A percentile compares a stretch with the other conserved stretches of the same genome.
Conservation (phyloP, 768 basidiomycete genomes). For the Collybia sp. region DNA sequence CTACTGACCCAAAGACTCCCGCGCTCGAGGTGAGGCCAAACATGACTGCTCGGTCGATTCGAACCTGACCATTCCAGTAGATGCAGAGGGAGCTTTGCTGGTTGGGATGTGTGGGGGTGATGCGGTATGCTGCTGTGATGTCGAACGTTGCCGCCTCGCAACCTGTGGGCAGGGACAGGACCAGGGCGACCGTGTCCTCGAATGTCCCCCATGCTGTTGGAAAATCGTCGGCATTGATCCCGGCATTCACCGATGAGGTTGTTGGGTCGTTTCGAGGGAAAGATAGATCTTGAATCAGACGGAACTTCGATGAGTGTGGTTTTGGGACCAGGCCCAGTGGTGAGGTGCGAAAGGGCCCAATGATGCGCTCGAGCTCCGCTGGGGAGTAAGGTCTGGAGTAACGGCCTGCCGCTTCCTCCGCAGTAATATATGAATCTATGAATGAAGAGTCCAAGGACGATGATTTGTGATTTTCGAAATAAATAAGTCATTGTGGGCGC, state of each 20-base stretch:
- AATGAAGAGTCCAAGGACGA: constrained; percentile 18
- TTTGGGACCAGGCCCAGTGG: constrained; percentile 37
- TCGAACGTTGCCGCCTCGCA: constrained; percentile 32
- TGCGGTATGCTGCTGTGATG: constrained; percentile 32
- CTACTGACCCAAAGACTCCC: constrained; percentile 28
- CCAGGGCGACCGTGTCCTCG: constrained; percentile 11
- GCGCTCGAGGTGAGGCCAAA: constrained; percentile 28
- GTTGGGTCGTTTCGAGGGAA: constrained; percentile 18
- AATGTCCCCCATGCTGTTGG: constrained; percentile 35
- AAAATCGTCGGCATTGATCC: constrained; percentile 21
- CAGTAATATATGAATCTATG: constrained; percentile 25
- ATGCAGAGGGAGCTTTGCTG: constrained; percentile 27
- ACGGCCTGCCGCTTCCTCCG: constrained; percentile 21
- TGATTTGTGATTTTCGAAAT: constrained; percentile 30
- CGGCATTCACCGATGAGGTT: constrained; percentile 18
- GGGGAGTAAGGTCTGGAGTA: constrained; percentile 25
- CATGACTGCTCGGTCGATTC: constrained; percentile 25
- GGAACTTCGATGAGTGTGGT: constrained; percentile 12
- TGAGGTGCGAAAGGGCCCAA: constrained; percentile 35
- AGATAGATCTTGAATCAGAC: constrained; percentile 24
- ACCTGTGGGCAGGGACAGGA: constrained; percentile 25
- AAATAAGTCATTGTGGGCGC: constrained; percentile 11
- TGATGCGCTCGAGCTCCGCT: constrained; percentile 19
- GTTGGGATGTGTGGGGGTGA: constrained; percentile 25
- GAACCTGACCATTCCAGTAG: constrained; percentile 24